phyloP scores from a whole-genome alignment of 257 asterid genomes.

The Pogostemon cablin region DNA sequence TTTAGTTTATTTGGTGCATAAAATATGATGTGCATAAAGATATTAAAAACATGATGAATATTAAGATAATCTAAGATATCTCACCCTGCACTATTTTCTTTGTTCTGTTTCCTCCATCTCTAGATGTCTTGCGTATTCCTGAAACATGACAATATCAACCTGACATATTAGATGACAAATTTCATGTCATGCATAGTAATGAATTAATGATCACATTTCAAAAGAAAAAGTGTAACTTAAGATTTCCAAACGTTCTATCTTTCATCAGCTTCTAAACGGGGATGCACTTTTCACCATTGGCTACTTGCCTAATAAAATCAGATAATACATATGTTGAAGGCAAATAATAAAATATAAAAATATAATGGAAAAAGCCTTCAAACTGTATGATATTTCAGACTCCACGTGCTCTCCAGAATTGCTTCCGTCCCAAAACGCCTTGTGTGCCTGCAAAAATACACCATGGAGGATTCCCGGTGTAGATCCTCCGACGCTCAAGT shows the following conservation, averaged over 20 bases:
- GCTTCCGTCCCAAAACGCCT: too few species aligned
- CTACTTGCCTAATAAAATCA: constrained; percentile 55
- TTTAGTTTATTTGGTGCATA: neutral
- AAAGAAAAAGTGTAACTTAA: constrained; percentile 51
- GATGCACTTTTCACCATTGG: constrained; percentile 97
- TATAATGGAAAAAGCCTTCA: too few species aligned
- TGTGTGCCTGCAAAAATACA: too few species aligned
- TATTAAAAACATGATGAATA: constrained; percentile 1
- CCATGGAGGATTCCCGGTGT: too few species aligned
- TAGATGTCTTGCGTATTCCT: constrained; percentile 85
- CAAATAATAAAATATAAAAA: too few species aligned
- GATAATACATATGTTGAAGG: neutral
- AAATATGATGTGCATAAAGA: constrained; percentile 21
- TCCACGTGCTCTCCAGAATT: too few species aligned
- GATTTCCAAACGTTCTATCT: constrained; percentile 84
- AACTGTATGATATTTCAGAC: too few species aligned
- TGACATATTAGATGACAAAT: constrained; percentile 17
- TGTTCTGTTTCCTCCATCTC: constrained; percentile 96
- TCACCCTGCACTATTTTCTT: constrained; percentile 56
- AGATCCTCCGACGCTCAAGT: too few species aligned
- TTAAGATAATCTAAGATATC: constrained; percentile 24
- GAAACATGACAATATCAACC: constrained; percentile 39
- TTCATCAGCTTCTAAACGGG: constrained; percentile 90
- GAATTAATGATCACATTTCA: neutral
- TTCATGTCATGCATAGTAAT: constrained; percentile 13